A percentile compares a stretch with the other conserved stretches of the same genome.
Conservation (phyloP, 345 rosid species). For the Salix caprea region DNA sequence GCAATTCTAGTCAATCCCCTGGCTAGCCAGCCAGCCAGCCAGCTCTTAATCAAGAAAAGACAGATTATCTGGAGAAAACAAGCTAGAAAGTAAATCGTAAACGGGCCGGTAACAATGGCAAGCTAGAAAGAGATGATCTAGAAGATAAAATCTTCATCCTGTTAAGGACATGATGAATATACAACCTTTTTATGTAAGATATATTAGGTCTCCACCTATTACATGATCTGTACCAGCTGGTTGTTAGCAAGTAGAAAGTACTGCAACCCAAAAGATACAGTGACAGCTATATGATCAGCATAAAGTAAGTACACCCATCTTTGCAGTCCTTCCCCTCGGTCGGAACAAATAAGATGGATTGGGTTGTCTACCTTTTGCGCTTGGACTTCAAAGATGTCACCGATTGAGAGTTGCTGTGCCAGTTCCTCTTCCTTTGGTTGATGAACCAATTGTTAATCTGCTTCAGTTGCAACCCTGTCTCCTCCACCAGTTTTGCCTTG, state of each 20-base stretch:
- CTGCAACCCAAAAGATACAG: conserved; percentile 15
- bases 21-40: too few species aligned
- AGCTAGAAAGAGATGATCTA: background rate
- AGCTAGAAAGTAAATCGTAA: background rate
- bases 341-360: background rate
- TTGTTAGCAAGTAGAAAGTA: conserved; percentile 27
- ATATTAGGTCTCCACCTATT: conserved; percentile 14
- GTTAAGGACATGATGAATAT: conserved; percentile 31
- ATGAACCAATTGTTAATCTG: conserved; percentile 99
- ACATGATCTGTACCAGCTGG: conserved; percentile 8
- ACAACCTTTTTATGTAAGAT: conserved; percentile 21
- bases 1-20: too few species aligned
- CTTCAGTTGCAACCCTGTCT: conserved; percentile 94
- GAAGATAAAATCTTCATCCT: background rate
- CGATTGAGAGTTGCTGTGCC: conserved; percentile 94
- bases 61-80: too few species aligned
- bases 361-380: conserved; percentile 62
- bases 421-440: conserved; percentile 94
- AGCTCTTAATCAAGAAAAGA: too few species aligned
- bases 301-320: background rate
- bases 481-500: conserved; percentile 96
- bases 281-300: conserved; percentile 9
- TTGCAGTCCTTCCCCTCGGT: background rate
- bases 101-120: background rate
- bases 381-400: conserved; percentile 90